These are phyloP conservation scores for Ophiosphaerella herpotricha DNA, from an alignment of 2,329 filamentous ascomycete species.

Conservation along the genomic window DNA sequence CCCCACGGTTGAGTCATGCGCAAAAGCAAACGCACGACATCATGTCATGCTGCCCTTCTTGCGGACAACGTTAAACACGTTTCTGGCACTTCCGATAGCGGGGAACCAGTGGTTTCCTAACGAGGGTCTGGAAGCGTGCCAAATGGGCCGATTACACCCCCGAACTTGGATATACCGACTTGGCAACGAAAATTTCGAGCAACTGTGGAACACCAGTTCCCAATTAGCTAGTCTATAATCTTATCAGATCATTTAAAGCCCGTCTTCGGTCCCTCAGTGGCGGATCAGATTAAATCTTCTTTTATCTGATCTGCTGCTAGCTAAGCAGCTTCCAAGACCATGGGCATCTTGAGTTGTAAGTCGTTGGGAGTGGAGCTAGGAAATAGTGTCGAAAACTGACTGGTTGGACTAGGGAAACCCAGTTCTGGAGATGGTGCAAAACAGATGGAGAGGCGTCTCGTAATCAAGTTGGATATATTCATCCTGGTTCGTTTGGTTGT, in stretches of 20 bases:
- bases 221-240: background rate
- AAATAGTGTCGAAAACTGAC: background rate
- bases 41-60: too few relatives aligned
- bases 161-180: background rate
- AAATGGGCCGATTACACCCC: background rate
- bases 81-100: too few relatives aligned
- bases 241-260: slow-evolving; percentile 1
- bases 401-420: background rate
- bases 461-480: slow-evolving; percentile 1
- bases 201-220: background rate
- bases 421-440: background rate
- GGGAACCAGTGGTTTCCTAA: too few relatives aligned
- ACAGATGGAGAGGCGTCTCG: background rate
- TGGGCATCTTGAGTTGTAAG: background rate
- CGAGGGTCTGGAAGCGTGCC: background rate
- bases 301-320: background rate
- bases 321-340: background rate
- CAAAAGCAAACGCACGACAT: too few relatives aligned
- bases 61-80: too few relatives aligned
- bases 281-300: background rate
- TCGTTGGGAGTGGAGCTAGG: background rate
- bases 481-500: slow-evolving; percentile 5
- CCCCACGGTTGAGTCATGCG: too few relatives aligned
- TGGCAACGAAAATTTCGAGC: background rate
- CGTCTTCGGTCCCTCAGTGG: background rate